Conservation (phyloP, 257 asterid genomes). For the Gentiana dahurica region DNA sequence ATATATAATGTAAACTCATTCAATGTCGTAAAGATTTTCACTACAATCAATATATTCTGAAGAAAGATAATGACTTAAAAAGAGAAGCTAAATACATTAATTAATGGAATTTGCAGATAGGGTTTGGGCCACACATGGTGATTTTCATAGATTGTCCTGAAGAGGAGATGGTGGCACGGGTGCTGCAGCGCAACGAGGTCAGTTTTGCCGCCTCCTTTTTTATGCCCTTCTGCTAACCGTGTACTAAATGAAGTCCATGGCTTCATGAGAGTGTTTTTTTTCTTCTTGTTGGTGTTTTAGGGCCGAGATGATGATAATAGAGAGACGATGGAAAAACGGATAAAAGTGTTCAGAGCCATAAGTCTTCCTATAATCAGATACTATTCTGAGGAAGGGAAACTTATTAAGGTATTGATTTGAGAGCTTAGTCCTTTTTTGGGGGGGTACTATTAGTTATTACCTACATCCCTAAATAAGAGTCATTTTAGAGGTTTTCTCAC, state of each 20-base stretch:
- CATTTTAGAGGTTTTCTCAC: no score
- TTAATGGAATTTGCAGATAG: slow-evolving; percentile 44
- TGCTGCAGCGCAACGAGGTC: slow-evolving; percentile 79
- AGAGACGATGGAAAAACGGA: slow-evolving; percentile 74
- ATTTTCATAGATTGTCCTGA: slow-evolving; percentile 90
- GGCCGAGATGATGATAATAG: slow-evolving; percentile 93
- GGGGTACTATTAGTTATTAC: neutral
- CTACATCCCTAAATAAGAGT: neutral
- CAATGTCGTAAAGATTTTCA: no score
- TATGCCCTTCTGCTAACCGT: neutral
- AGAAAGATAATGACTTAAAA: no score
- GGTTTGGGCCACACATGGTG: slow-evolving; percentile 81
- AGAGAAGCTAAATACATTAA: no score
- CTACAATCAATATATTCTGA: no score
- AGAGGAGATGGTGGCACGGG: slow-evolving; percentile 90
- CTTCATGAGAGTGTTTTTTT: slow-evolving; percentile 8
- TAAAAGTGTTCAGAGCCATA: slow-evolving; percentile 51
- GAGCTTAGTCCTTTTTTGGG: slow-evolving; percentile 3
- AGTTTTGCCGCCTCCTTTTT: slow-evolving; percentile 1
- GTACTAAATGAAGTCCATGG: slow-evolving; percentile 1
- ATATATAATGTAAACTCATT: no score
- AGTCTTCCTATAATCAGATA: slow-evolving; percentile 82
- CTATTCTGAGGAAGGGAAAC: slow-evolving; percentile 67
- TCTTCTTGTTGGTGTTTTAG: slow-evolving; percentile 26
- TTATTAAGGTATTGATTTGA: slow-evolving; percentile 58